Evolutionary conservation across 805 yeast species (phyloP).

Genomic region (Metschnikowia similis): DNA sequence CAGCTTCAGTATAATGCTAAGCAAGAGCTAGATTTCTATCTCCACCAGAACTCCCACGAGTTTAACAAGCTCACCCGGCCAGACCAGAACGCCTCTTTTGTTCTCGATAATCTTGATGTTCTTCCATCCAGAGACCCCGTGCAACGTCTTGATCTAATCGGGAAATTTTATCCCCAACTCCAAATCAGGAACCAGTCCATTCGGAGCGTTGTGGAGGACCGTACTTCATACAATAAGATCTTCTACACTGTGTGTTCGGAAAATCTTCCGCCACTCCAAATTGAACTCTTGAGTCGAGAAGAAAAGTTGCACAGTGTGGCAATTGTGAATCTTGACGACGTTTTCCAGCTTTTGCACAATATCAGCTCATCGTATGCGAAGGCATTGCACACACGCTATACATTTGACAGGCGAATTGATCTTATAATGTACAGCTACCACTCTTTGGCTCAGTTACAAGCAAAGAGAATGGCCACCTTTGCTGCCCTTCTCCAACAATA

Average conservation of each 20-base stretch:
- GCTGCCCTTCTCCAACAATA: constrained; percentile 20
- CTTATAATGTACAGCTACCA: constrained; percentile 29
- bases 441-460: constrained; percentile 25
- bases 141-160: constrained; percentile 21
- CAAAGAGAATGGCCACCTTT: constrained; percentile 20
- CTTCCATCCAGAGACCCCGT: constrained; percentile 34
- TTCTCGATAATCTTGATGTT: constrained; percentile 26
- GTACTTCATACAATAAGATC: neutral
- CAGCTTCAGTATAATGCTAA: constrained; percentile 13
- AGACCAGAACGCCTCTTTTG: constrained; percentile 14
- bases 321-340: constrained; percentile 3
- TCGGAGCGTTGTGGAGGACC: neutral
- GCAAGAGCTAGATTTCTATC: constrained; percentile 14
- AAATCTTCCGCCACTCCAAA: constrained; percentile 6
- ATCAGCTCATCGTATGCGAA: constrained; percentile 18
- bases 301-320: constrained; percentile 9
- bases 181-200: constrained; percentile 12
- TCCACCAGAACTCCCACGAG: constrained; percentile 17
- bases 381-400: constrained; percentile 21
- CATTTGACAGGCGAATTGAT: constrained; percentile 24
- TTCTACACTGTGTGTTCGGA: constrained; percentile 3
- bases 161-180: constrained; percentile 24
- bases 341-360: constrained; percentile 4
- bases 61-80: constrained; percentile 6
- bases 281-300: constrained; percentile 5